Evolutionary conservation across 345 rosid species (phyloP), one percentile per base, ranked within the genome.

Genomic region (Carallia pectinifolia): DNA sequence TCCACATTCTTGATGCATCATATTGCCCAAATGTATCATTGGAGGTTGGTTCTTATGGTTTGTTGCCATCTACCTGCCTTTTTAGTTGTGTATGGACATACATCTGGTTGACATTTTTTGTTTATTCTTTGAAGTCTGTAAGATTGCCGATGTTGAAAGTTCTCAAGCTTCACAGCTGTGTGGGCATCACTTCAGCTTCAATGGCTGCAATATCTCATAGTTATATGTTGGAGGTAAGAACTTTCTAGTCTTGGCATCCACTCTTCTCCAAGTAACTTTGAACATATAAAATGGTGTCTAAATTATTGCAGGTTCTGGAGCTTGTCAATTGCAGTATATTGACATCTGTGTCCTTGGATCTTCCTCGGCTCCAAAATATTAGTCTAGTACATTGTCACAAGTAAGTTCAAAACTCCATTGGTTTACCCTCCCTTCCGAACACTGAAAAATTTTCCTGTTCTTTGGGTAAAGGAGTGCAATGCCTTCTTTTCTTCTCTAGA

Each of bases 1-100:
- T 92, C 58, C 96, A 79, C 80, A 30, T 82, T 71, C 92, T 95
- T 56, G 83, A 89, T 78, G 93, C 98, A 58, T 95, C 97, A 16
- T 95, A 90, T 81, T 95, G 97, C 84, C 92, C 99, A 69, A 92
- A 89, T 82, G 88, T 95, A 77, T 89, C 99, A 8, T 94, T 95
- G 53, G 98, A 89, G 97, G 99, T 95, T 58, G 65, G 82, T 81
- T 73, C 17, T 71, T 60, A 15, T 61, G 74, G 63, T 18, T 36
- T 17, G 69, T 64, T 48, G 31, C 27, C 63, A 9, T 53, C 23
- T 39, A 53, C 12, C 58, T 18, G 2, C 23, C 60, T 36, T 33
- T 72, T 62, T 78, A 44, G 63, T 48, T 38, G 27, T 69, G 29
- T 34, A 44, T 60, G 68, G 69, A 36, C 47, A 15, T 70, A 44